Conservation (phyloP, 2,329 filamentous ascomycete species). For the Hypoxylon sp. region DNA sequence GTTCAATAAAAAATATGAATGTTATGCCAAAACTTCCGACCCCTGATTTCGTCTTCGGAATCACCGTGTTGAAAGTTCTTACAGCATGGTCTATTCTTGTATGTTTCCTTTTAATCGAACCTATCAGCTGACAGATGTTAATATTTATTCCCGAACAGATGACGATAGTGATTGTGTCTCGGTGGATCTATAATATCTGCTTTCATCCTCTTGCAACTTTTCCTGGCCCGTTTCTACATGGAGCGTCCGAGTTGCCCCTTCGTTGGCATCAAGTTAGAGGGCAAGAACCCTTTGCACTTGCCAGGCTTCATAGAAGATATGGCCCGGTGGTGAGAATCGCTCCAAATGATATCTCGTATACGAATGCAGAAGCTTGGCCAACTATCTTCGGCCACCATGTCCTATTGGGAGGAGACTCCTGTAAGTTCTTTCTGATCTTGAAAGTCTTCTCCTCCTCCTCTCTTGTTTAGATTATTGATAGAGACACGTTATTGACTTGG, state of each 20-base stretch:
- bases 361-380: constrained; percentile 17
- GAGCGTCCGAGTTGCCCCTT: constrained; percentile 4
- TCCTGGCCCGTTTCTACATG: constrained; percentile 22
- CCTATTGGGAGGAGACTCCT: not conserved
- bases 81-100: constrained; percentile 4
- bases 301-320: constrained; percentile 14
- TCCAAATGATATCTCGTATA: constrained; percentile 23
- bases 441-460: not conserved
- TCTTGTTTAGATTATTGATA: not conserved
- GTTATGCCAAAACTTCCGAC: too few species aligned
- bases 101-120: not conserved
- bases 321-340: constrained; percentile 16
- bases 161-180: not conserved
- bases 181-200: constrained; percentile 13
- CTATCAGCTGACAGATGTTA: not conserved
- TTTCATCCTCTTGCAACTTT: constrained; percentile 27
- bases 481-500: not conserved
- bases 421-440: constrained; percentile 11
- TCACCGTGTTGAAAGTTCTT: not conserved
- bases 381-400: constrained; percentile 18
- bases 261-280: constrained; percentile 21
- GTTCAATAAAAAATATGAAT: not conserved
- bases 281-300: constrained; percentile 8
- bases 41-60: not conserved
- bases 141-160: not conserved